phyloP scores from a whole-genome alignment of 2,329 filamentous ascomycete species.

The Epichloe elymi region DNA sequence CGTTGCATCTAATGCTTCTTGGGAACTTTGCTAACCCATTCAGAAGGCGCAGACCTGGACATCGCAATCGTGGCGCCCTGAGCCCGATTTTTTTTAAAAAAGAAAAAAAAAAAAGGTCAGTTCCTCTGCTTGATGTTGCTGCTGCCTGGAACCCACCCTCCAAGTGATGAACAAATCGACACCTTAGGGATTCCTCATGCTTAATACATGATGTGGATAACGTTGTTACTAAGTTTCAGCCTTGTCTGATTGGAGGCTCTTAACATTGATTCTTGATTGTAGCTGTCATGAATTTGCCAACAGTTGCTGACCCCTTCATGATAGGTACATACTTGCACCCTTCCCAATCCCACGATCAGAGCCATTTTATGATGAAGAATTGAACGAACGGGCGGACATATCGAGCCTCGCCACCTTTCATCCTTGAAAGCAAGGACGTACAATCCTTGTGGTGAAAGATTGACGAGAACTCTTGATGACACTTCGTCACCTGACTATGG shows the following conservation, averaged over 20 bases:
- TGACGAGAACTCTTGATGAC: constrained; percentile 47
- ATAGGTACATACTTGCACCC: constrained; percentile 27
- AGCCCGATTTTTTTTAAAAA: background rate
- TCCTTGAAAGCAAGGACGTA: constrained; percentile 44
- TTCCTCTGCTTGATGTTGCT: constrained; percentile 6
- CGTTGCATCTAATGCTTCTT: background rate
- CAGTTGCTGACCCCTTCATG: constrained; percentile 24
- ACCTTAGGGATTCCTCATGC: constrained; percentile 56
- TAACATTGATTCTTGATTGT: constrained; percentile 10
- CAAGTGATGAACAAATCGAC: constrained; percentile 48
- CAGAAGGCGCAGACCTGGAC: background rate
- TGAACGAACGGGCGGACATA: constrained; percentile 62
- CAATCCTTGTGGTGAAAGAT: constrained; percentile 44
- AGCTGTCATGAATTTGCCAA: background rate
- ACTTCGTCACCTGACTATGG: constrained; percentile 51
- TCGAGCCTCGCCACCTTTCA: constrained; percentile 36
- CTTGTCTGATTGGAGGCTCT: constrained; percentile 47
- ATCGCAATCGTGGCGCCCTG: background rate
- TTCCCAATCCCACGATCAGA: constrained; percentile 1
- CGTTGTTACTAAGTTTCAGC: constrained; percentile 48
- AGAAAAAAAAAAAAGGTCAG: constrained; percentile 32
- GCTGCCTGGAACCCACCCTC: constrained; percentile 12
- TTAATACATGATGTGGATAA: constrained; percentile 52
- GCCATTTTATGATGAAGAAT: constrained; percentile 44
- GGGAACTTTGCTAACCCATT: background rate